Percentiles rank a stretch among this genome's conserved stretches.
Conservation (phyloP, 2,329 filamentous ascomycete genomes). For the Colletotrichum viniferum region DNA sequence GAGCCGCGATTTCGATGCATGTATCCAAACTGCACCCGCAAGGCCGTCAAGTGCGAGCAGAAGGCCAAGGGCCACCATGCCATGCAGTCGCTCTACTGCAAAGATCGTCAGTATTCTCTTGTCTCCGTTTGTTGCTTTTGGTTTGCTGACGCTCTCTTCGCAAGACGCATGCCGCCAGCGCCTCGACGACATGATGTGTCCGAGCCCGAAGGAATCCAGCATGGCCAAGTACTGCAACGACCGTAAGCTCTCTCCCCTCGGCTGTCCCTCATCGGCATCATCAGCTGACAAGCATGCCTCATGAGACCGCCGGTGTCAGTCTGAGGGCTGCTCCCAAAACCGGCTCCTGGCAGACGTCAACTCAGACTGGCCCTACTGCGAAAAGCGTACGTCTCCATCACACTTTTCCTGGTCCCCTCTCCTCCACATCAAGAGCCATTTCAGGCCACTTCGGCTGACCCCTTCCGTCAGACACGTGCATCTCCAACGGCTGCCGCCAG, state of each 20-base stretch:
- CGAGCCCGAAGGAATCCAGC: slow-evolving; percentile 13
- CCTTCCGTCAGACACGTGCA: slow-evolving; percentile 17
- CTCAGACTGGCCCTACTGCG: slow-evolving; percentile 21
- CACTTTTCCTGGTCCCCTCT: too few species aligned
- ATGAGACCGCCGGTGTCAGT: not conserved
- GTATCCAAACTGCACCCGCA: slow-evolving; percentile 3
- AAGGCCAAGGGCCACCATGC: not conserved
- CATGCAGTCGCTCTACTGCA: slow-evolving; percentile 20
- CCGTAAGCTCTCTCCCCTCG: not conserved
- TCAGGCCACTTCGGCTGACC: not conserved
- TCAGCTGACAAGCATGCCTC: too few species aligned
- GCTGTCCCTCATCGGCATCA: not conserved
- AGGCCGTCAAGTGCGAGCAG: slow-evolving; percentile 16
- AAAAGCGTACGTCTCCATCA: slow-evolving; percentile 9
- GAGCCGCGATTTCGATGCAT: not conserved
- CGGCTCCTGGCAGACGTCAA: slow-evolving; percentile 12
- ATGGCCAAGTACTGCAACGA: slow-evolving; percentile 20
- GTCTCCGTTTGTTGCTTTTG: not conserved
- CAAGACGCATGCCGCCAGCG: slow-evolving; percentile 24
- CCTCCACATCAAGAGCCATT: not conserved
- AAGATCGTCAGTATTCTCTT: slow-evolving; percentile 8
- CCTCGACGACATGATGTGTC: slow-evolving; percentile 20
- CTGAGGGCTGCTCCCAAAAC: slow-evolving; percentile 7
- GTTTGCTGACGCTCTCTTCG: not conserved
- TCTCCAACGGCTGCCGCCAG: slow-evolving; percentile 11